Evolutionary conservation across 345 rosid species (phyloP), one percentile per base, ranked within the genome.

Genomic region (Salix caprea): DNA sequence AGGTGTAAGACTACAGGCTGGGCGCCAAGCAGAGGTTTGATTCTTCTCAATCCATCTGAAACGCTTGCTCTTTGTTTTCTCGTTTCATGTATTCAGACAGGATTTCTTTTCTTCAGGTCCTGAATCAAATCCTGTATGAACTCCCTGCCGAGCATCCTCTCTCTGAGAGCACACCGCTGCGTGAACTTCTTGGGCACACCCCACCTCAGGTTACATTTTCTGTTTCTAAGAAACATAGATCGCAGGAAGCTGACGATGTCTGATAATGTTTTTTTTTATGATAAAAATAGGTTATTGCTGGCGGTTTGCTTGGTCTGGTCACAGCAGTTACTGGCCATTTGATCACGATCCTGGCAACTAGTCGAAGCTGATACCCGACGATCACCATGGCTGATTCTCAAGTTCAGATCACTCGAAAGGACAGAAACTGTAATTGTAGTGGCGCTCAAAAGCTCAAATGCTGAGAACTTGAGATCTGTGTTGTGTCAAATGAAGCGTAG

Each of bases 91-190:
- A 52, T 76, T 71, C 69, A 34, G 77, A 80, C 32, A 37, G 48
- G 73, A 65, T 70, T 28, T 65, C n/a, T 69, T 16, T 36, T 65
- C n/a, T 69, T 16, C 82, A 94, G 97, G 89, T 94, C 79, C 81
- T 94, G 50, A 92, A 94, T 90, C 98, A 92, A 90, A 94, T 94
- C 78, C 93, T 92, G n/a, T 92, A 85, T 52, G 95, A 88, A 84
- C 91, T 94, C 83, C 97, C 97, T 69, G 86, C 94, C 67, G 97
- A 89, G 58, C 97, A 94, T 87, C 98, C 98, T 44, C 78, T 94
- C n/a, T 91, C 97, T 48, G 97, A 91, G 78, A 91, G 91, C 86
- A 89, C 74, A 81, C 97, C 98, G 0, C 81, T 94, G 75, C 91
- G 77, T 4, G 97, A 94, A 83, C 91, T 92, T 86, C 92, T 94